Base-by-base conservation (phyloP, 768 basidiomycete genomes). In the Coprinopsis sp. region DNA sequence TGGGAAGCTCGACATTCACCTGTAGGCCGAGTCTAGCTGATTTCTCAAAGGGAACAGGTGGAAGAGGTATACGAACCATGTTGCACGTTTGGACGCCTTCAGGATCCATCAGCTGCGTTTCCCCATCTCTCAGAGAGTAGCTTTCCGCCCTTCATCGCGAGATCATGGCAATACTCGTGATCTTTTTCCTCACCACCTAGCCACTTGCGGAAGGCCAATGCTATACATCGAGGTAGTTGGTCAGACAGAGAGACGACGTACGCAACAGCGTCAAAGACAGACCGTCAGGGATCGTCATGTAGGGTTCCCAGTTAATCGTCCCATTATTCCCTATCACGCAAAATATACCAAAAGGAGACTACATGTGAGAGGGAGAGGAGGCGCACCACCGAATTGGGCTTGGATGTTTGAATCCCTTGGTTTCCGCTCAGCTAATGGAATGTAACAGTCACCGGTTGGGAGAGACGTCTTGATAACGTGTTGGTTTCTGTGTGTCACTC, bases 101-200 rank as follows among this genome's bases (percentile, higher is more conserved):
- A 34, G 59, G 54, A 47, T 89, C 83, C 68, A 91, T 67, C 3
- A 84, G 69, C 13, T 55, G 53, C 0, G 87, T 91, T n/a, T 1
- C 77, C 79, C 33, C 90, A 68, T 6, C 79, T 62, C 48, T 78
- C 67, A 1, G 82, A 79, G 6, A 91, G 66, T 8, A 59, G 57
- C 49, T 69, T 72, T 0, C 86, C 89, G 6, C 88, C 91, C 34
- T 73, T 60, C 2, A 85, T 49, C 3, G 88, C 91, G 6, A 91
- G 71, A 7, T 68, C 55, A 60, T 82, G 84, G 53, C 81, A 87
- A 60, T 91, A 91, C 6, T 66, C 64, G 52, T 76, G 78, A 48
- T 92, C 91, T 34, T 69, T 72, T 21, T 74, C 61, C 60, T 93
- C 90, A 4, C 91, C 89, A 1, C 91, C 90, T 2, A 91, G 62